Evolutionary conservation across 2,329 filamentous ascomycete species (phyloP).

Genomic region (Sarocladiaceae sp.): DNA sequence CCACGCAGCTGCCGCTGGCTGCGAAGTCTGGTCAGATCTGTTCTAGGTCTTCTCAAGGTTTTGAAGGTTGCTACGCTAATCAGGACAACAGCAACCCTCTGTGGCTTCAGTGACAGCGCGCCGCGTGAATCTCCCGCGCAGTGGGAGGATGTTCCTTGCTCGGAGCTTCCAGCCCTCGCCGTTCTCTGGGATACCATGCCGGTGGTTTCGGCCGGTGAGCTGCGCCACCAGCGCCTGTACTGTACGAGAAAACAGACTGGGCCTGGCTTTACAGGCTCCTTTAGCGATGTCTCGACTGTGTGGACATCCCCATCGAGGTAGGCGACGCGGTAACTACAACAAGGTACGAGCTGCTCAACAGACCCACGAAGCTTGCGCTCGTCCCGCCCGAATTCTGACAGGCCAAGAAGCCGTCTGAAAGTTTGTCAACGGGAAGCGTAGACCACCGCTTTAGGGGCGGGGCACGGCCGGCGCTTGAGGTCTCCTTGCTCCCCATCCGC

Average conservation of each 20-base stretch:
- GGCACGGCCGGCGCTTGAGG: neutral
- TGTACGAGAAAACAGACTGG: neutral
- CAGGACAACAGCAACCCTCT: neutral
- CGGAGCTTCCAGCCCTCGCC: no score
- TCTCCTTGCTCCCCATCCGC: neutral
- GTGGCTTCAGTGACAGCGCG: neutral
- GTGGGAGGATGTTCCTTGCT: neutral
- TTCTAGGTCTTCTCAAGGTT: neutral
- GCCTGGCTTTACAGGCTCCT: neutral
- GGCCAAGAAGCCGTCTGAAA: neutral
- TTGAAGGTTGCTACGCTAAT: no score
- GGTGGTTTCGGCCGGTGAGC: neutral
- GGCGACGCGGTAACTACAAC: neutral
- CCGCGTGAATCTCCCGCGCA: neutral
- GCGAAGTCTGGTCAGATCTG: neutral
- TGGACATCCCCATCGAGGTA: neutral
- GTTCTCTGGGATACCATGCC: no score
- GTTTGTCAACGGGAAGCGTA: conserved; percentile 3
- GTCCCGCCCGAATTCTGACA: neutral
- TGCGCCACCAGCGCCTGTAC: neutral
- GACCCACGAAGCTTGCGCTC: neutral
- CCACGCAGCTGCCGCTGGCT: neutral
- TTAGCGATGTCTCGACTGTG: neutral
- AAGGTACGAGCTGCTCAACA: no score
- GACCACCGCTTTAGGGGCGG: neutral